Base-by-base conservation (phyloP, 2,329 filamentous ascomycete species). In the Herpotrichia juniperi region DNA sequence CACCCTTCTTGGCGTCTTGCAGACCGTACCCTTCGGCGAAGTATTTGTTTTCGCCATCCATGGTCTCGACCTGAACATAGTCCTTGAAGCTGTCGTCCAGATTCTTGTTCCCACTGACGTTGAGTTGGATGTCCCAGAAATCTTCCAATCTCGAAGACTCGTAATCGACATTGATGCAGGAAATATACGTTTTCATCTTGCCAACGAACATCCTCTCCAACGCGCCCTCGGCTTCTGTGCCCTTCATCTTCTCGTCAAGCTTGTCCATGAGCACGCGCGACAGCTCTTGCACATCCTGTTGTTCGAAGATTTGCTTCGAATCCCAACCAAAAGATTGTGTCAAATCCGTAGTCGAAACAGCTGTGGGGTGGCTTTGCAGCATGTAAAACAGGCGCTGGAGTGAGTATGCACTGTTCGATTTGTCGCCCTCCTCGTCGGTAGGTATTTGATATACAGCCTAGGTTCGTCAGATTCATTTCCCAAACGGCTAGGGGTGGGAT, bases 311-410 rank as follows among this genome's bases (percentile, higher is more conserved):
- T 69, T 99, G 93, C 59, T 92, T 86, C 2, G 93, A 96, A 67
- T 99, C 93, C 94, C 94, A 99, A 21, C 94, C 94, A 72, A 99
- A 99, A 0, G 94, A 97, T 61, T 91, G 90, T 6, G 94, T 99
- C 32, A 99, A 83, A 69, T 99, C 94, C 46, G 89, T 92, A 1
- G 94, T 99, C 32, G 90, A 85, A 2, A 99, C 93, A 1, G 96
- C 91, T 30, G 81, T 78, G 46, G 87, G 87, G 32, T 88, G 93
- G 11, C 92, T 96, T 73, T 99, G 94, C 17, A 99, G 81, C 62
- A 93, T 90, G 69, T 97, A 97, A 75, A 99, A 99, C 14, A 99
- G 81, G 57, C 94, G 84, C 73, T 99, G 94, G 17, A 99, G 79
- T 0, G 93, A 91, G 75, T 96, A 97, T 22, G 94, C 94, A 69